These are phyloP conservation scores for Rhodotorula graminis DNA, from an alignment of 768 basidiomycete genomes.

Conservation along the genomic window DNA sequence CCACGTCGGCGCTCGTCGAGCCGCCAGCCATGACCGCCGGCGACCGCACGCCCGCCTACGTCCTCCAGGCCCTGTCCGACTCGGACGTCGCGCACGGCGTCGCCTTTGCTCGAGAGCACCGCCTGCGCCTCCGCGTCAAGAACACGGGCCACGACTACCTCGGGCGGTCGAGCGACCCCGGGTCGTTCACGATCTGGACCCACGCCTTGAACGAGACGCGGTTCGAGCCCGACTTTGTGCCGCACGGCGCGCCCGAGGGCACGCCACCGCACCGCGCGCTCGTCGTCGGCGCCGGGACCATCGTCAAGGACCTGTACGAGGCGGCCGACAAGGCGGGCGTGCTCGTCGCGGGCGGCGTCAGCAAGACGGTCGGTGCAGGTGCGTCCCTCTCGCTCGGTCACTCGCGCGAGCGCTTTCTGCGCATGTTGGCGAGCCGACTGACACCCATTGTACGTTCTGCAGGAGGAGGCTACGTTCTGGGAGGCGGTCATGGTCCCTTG, in stretches of 20 bases:
- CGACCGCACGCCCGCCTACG: constrained; percentile 17
- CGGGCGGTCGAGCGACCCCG: constrained; percentile 5
- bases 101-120: neutral
- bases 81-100: constrained; percentile 3
- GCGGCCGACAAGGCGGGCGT: constrained; percentile 17
- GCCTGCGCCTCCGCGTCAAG: constrained; percentile 15
- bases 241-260: neutral
- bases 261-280: neutral
- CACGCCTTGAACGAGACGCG: neutral
- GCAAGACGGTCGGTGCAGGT: constrained; percentile 11
- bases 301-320: constrained; percentile 14
- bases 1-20: neutral
- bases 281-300: neutral
- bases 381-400: neutral
- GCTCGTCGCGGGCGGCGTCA: constrained; percentile 7
- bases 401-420: neutral
- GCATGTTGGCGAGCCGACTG: accelerated
- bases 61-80: constrained; percentile 1
- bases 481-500: constrained; percentile 18
- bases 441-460: neutral
- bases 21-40: too few relatives aligned
- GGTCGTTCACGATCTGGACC: constrained; percentile 23
- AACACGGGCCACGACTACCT: constrained; percentile 21
- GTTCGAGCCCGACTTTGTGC: constrained; percentile 2
- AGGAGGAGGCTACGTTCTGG: constrained; percentile 5